These are phyloP conservation scores for Colletotrichum noveboracense DNA, from an alignment of 2,329 filamentous ascomycete genomes.

Conservation along the genomic window DNA sequence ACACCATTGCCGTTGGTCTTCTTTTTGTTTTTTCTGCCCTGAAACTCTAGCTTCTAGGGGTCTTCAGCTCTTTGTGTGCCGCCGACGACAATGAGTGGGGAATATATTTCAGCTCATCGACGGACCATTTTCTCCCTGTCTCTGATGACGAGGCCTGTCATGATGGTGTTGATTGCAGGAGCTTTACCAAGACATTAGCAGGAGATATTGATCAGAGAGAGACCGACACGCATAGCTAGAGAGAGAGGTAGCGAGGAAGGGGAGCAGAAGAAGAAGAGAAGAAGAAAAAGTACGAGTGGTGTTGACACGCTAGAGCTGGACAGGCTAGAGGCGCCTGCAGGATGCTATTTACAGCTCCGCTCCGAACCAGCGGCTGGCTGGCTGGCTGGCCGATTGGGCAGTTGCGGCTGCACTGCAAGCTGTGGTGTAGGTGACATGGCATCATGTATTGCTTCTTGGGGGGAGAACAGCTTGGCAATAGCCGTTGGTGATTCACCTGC, in stretches of 20 bases:
- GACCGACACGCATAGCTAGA: background rate
- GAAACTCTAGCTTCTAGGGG: background rate
- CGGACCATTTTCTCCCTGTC: background rate
- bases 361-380: background rate
- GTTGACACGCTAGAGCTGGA: background rate
- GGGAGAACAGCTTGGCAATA: conserved; percentile 6
- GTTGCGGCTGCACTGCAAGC: background rate
- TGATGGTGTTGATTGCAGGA: background rate
- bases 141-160: background rate
- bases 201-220: background rate
- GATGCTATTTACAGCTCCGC: conserved; percentile 8
- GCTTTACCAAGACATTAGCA: background rate
- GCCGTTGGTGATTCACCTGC: conserved; percentile 1
- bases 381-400: background rate
- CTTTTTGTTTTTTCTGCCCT: background rate
- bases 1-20: background rate
- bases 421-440: background rate
- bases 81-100: background rate
- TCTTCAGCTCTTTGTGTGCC: background rate
- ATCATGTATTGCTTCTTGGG: conserved; percentile 1
- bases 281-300: background rate
- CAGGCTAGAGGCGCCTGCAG: conserved; percentile 3
- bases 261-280: background rate
- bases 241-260: background rate
- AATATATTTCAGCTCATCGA: background rate